These are phyloP conservation scores for Paradendryphiella salina DNA, from an alignment of 2,329 filamentous ascomycete genomes.

Conservation along the genomic window DNA sequence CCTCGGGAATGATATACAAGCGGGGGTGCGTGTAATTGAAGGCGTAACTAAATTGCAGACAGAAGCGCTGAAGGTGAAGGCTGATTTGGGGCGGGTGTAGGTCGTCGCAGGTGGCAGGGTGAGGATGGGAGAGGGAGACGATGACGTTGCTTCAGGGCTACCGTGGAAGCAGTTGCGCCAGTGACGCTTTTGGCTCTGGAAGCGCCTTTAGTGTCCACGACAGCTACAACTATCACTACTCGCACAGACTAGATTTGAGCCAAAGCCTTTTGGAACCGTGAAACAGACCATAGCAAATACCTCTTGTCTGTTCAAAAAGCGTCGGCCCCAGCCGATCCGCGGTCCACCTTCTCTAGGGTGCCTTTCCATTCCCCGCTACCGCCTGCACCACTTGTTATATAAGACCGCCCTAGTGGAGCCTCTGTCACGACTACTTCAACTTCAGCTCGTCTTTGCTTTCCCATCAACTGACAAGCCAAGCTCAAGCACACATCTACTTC, in stretches of 20 bases:
- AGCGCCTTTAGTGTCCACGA: constrained; percentile 10
- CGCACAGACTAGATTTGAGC: not conserved
- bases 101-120: constrained; percentile 10
- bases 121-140: constrained; percentile 14
- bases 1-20: constrained; percentile 12
- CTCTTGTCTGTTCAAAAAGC: not conserved
- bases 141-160: constrained; percentile 20
- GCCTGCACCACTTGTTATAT: constrained; percentile 6
- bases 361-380: constrained; percentile 20
- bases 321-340: constrained; percentile 9
- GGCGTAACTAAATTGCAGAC: not conserved
- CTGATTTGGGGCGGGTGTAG: constrained; percentile 13
- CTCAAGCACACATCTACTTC: constrained; percentile 1
- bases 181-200: constrained; percentile 20
- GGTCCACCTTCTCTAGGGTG: constrained; percentile 20
- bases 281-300: not conserved
- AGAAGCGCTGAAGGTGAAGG: constrained; percentile 7
- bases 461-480: not conserved
- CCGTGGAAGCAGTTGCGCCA: constrained; percentile 13
- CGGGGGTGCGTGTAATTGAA: constrained; percentile 7
- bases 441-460: not conserved
- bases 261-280: not conserved
- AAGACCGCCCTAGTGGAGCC: constrained; percentile 9
- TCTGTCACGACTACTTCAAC: not conserved
- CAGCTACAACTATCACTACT: constrained; percentile 1